phyloP scores from a whole-genome alignment of 2,329 filamentous ascomycete genomes.

The Xylariaceae sp. region DNA sequence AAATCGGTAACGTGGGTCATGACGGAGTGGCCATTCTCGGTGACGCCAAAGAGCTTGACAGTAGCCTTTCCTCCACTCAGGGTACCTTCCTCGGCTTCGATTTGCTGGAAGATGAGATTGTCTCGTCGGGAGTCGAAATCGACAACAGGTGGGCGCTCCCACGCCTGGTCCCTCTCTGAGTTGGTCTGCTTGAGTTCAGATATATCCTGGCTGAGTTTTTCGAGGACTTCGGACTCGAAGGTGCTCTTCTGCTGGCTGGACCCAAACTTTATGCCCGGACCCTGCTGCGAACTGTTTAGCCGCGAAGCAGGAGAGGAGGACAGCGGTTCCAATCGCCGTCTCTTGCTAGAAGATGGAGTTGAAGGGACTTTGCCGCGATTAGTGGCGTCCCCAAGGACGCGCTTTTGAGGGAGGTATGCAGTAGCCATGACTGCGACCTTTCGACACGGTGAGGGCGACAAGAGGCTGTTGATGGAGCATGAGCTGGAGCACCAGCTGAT shows the following conservation, averaged over 20 bases:
- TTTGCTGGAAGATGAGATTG: constrained; percentile 84
- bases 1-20: constrained; percentile 94
- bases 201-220: constrained; percentile 94
- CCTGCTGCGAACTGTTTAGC: constrained; percentile 57
- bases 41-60: constrained; percentile 91
- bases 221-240: constrained; percentile 89
- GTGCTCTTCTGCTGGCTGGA: constrained; percentile 81
- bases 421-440: constrained; percentile 35
- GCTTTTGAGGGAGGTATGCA: constrained; percentile 58
- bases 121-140: constrained; percentile 51
- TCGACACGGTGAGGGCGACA: not conserved
- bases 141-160: constrained; percentile 58
- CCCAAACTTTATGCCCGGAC: constrained; percentile 52
- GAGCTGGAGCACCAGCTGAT: constrained; percentile 1
- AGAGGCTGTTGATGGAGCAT: not conserved
- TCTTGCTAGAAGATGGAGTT: constrained; percentile 60
- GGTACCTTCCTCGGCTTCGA: constrained; percentile 87
- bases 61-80: constrained; percentile 67
- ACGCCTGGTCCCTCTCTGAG: constrained; percentile 87
- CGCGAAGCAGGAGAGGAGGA: constrained; percentile 48
- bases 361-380: constrained; percentile 56
- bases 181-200: constrained; percentile 78
- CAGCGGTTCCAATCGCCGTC: constrained; percentile 66
- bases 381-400: constrained; percentile 61
- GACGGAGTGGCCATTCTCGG: constrained; percentile 75